Percentiles rank a stretch among this genome's conserved stretches.
phyloP scores from a whole-genome alignment of 805 yeast genomes.

The Lipomyces starkeyi region DNA sequence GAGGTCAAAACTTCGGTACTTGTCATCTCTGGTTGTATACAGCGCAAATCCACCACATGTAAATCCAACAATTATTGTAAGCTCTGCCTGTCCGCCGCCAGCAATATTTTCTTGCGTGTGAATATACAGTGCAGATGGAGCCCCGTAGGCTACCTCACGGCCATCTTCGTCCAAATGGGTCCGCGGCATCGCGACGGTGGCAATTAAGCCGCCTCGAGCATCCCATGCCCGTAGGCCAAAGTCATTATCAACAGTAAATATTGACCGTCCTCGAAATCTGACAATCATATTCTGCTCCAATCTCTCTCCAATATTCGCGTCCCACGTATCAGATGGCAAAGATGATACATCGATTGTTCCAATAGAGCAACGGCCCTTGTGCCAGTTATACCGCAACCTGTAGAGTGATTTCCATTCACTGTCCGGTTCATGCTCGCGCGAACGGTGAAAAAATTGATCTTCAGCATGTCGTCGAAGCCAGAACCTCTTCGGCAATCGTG shows the following conservation, averaged over 20 bases:
- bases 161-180: background rate
- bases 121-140: conserved; percentile 17
- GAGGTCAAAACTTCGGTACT: conserved; percentile 1
- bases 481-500: conserved; percentile 13
- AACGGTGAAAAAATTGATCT: conserved; percentile 9
- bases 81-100: background rate
- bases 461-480: background rate
- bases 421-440: conserved; percentile 7
- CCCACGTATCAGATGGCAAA: background rate
- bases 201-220: conserved; percentile 9
- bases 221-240: conserved; percentile 27
- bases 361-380: conserved; percentile 31
- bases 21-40: conserved; percentile 1
- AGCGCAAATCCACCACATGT: conserved; percentile 25
- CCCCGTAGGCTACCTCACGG: conserved; percentile 1
- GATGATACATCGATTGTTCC: conserved; percentile 18
- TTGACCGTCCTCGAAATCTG: conserved; percentile 22
- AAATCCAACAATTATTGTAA: conserved; percentile 26
- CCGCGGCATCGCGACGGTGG: conserved; percentile 14
- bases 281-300: conserved; percentile 19
- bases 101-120: background rate
- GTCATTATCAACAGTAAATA: conserved; percentile 24
- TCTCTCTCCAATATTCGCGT: background rate
- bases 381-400: conserved; percentile 32
- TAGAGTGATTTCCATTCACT: conserved; percentile 23